A percentile compares a stretch with the other conserved stretches of the same genome.
phyloP scores from a whole-genome alignment of 2,329 filamentous ascomycete genomes.

The Cadophora sp. region DNA sequence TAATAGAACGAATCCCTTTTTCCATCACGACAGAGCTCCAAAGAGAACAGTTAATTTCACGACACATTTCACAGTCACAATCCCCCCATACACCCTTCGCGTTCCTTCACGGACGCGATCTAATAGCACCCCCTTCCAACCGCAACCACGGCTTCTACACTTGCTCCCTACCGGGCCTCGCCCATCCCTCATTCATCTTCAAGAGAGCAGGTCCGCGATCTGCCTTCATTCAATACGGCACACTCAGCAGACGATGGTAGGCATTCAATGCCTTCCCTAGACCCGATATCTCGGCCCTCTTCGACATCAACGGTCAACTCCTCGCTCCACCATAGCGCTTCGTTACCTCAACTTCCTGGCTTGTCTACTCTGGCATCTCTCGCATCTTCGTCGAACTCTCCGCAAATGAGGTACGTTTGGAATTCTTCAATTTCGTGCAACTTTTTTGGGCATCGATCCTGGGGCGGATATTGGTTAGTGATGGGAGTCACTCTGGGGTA shows the following conservation, averaged over 20 bases:
- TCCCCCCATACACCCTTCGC: conserved; percentile 29
- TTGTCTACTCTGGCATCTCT: conserved; percentile 66
- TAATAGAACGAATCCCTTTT: conserved; percentile 35
- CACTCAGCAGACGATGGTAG: conserved; percentile 53
- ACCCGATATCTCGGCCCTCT: conserved; percentile 59
- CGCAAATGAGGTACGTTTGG: conserved; percentile 56
- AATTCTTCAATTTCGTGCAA: conserved; percentile 19
- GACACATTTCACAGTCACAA: conserved; percentile 28
- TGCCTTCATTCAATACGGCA: conserved; percentile 54
- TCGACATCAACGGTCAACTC: conserved; percentile 58
- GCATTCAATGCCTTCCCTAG: conserved; percentile 55
- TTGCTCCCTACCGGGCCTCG: conserved; percentile 65
- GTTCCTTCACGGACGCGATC: conserved; percentile 41
- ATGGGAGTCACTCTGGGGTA: not conserved
- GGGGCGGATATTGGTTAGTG: conserved; percentile 22
- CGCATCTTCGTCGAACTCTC: conserved; percentile 56
- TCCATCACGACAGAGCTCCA: conserved; percentile 32
- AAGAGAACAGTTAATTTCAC: conserved; percentile 30
- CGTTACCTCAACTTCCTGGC: conserved; percentile 56
- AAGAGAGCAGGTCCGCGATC: conserved; percentile 54
- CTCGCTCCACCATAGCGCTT: conserved; percentile 50
- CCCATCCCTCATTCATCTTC: conserved; percentile 57
- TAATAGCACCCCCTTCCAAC: conserved; percentile 43
- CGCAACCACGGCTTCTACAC: conserved; percentile 61
- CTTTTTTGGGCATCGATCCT: conserved; percentile 27